Conservation (phyloP, 2,329 filamentous ascomycete genomes). For the Penicillium frequentans region DNA sequence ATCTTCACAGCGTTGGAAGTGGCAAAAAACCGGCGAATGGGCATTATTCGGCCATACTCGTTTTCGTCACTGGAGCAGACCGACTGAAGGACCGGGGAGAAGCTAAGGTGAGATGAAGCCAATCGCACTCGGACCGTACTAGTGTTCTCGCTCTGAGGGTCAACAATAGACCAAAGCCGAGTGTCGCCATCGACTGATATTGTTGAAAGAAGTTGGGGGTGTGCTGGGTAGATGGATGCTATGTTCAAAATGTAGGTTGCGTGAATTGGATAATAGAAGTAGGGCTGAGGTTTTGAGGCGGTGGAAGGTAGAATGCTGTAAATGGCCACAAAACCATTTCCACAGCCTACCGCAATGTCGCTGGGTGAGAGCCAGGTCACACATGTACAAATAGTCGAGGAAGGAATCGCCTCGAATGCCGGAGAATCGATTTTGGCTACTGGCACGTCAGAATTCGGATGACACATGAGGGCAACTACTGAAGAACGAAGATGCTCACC, state of each 20-base stretch:
- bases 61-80: slow-evolving; percentile 58
- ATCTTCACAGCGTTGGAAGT: slow-evolving; percentile 51
- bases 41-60: slow-evolving; percentile 50
- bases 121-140: slow-evolving; percentile 52
- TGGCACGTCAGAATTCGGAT: neutral
- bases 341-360: slow-evolving; percentile 56
- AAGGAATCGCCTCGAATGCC: slow-evolving; percentile 52
- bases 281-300: slow-evolving; percentile 27
- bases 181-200: slow-evolving; percentile 57
- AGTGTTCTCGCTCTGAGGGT: slow-evolving; percentile 46
- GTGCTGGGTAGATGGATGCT: slow-evolving; percentile 53
- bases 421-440: slow-evolving; percentile 47
- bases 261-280: slow-evolving; percentile 38
- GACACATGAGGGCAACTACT: neutral
- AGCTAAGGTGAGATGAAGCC: slow-evolving; percentile 50
- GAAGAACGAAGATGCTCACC: slow-evolving; percentile 21
- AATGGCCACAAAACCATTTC: slow-evolving; percentile 57
- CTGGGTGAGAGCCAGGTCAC: slow-evolving; percentile 58
- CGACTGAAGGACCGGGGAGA: slow-evolving; percentile 56
- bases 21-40: slow-evolving; percentile 55
- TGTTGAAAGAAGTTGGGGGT: slow-evolving; percentile 54
- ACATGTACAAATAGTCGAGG: slow-evolving; percentile 56
- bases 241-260: slow-evolving; percentile 41
- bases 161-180: slow-evolving; percentile 55
- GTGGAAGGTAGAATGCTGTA: slow-evolving; percentile 46